These are phyloP conservation scores for Trichophyton simii DNA, from an alignment of 2,329 filamentous ascomycete species.

Conservation along the genomic window DNA sequence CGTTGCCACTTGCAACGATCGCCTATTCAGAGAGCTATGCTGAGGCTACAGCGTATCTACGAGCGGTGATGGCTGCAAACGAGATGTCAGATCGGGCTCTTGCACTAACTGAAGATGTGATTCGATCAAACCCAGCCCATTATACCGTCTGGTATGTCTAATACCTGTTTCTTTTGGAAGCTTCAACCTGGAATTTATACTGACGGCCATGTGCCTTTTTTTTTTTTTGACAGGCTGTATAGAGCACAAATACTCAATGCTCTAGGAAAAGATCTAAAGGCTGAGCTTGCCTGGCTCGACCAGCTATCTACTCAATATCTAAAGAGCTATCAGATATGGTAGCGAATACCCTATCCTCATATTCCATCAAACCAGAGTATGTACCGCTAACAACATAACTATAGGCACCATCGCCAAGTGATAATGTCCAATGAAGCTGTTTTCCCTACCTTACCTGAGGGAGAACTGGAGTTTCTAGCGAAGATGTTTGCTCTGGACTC, in stretches of 20 bases:
- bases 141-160: constrained; percentile 76
- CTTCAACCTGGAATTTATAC: neutral
- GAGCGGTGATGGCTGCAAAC: constrained; percentile 80
- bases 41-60: constrained; percentile 85
- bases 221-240: constrained; percentile 50
- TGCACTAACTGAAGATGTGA: constrained; percentile 75
- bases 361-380: neutral
- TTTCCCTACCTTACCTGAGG: constrained; percentile 45
- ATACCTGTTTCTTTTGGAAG: neutral
- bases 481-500: constrained; percentile 72
- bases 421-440: constrained; percentile 37
- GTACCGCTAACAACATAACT: constrained; percentile 2
- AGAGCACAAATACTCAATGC: constrained; percentile 65
- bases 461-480: constrained; percentile 63
- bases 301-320: constrained; percentile 66
- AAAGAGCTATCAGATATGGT: constrained; percentile 99
- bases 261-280: constrained; percentile 50
- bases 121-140: constrained; percentile 86
- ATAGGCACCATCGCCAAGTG: constrained; percentile 48
- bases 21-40: constrained; percentile 81
- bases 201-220: neutral
- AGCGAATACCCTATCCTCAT: neutral
- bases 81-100: constrained; percentile 72
- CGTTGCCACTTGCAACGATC: constrained; percentile 72
- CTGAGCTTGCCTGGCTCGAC: constrained; percentile 80